These are phyloP conservation scores for Chaetomium olivaceum DNA, from an alignment of 2,329 filamentous ascomycete genomes.

Conservation along the genomic window DNA sequence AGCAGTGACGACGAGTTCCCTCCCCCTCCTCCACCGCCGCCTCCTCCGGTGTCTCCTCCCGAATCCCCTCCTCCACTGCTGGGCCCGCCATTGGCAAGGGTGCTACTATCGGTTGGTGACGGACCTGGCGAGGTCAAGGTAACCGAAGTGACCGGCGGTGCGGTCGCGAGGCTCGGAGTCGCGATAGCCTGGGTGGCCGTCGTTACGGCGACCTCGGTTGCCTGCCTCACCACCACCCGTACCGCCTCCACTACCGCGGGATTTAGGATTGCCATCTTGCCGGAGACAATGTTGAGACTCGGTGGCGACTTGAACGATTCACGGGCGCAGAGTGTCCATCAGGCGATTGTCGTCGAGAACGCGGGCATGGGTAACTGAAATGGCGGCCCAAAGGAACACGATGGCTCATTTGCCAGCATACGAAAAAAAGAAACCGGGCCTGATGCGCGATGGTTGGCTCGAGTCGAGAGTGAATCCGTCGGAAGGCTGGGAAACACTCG, in stretches of 20 bases:
- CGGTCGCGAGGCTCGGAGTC: not conserved
- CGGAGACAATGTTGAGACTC: conserved; percentile 20
- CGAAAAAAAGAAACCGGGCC: conserved; percentile 2
- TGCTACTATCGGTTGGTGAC: conserved; percentile 16
- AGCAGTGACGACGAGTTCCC: conserved; percentile 67
- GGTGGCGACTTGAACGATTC: conserved; percentile 25
- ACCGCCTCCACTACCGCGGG: conserved; percentile 33
- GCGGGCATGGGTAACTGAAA: conserved; percentile 18
- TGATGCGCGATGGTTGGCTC: not conserved
- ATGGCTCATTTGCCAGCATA: conserved; percentile 5
- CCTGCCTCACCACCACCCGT: conserved; percentile 35
- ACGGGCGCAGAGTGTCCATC: conserved; percentile 31
- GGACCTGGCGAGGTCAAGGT: conserved; percentile 20
- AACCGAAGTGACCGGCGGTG: not conserved
- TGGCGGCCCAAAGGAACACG: conserved; percentile 5
- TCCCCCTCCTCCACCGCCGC: conserved; percentile 35
- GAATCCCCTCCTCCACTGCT: conserved; percentile 26
- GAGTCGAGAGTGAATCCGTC: conserved; percentile 23
- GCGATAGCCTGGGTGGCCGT: not conserved
- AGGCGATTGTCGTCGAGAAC: conserved; percentile 25
- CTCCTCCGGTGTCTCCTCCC: conserved; percentile 28
- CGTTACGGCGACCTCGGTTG: conserved; percentile 16
- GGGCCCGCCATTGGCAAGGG: conserved; percentile 20
- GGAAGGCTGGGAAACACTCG: conserved; percentile 19
- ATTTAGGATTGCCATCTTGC: conserved; percentile 35